These are phyloP conservation scores for Brassica balearica DNA, from an alignment of 441 rosid species.

Conservation along the genomic window DNA sequence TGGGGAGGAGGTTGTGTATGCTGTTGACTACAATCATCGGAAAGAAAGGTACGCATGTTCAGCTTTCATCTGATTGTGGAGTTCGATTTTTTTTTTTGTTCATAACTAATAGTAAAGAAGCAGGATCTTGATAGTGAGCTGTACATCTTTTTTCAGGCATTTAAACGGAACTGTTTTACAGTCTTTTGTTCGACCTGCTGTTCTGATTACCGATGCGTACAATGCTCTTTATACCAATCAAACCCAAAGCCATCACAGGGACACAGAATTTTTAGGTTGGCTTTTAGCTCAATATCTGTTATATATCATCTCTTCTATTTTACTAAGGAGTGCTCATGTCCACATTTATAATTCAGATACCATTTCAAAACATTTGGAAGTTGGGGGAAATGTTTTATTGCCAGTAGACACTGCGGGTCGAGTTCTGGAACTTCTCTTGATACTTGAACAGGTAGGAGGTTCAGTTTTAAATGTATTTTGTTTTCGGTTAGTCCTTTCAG, in stretches of 20 bases:
- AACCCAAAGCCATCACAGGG: conserved; percentile 82
- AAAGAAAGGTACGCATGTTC: conserved; percentile 76
- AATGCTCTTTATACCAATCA: conserved; percentile 86
- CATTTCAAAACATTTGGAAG: conserved; percentile 74
- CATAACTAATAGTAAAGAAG: conserved; percentile 15
- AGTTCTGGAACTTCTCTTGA: conserved; percentile 87
- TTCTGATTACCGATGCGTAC: conserved; percentile 89
- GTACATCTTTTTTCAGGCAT: conserved; percentile 67
- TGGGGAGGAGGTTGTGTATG: conserved; percentile 96
- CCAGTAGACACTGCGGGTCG: conserved; percentile 95
- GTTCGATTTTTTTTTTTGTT: conserved; percentile 19
- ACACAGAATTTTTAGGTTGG: conserved; percentile 81
- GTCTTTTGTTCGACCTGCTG: conserved; percentile 95
- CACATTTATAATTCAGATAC: conserved; percentile 43
- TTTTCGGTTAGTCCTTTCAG: conserved; percentile 27
- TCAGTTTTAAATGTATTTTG: background rate
- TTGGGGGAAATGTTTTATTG: conserved; percentile 87
- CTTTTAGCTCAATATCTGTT: conserved; percentile 26
- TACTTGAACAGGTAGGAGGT: conserved; percentile 81
- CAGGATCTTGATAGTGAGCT: conserved; percentile 21
- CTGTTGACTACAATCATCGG: conserved; percentile 96
- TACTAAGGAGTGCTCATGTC: conserved; percentile 10
- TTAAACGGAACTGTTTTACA: conserved; percentile 93
- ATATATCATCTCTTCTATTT: background rate
- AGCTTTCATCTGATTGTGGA: conserved; percentile 28